Evolutionary conservation across 805 yeast species (phyloP), one percentile per base, ranked within the genome.

Genomic region (Cyberlindnera mycetangii): DNA sequence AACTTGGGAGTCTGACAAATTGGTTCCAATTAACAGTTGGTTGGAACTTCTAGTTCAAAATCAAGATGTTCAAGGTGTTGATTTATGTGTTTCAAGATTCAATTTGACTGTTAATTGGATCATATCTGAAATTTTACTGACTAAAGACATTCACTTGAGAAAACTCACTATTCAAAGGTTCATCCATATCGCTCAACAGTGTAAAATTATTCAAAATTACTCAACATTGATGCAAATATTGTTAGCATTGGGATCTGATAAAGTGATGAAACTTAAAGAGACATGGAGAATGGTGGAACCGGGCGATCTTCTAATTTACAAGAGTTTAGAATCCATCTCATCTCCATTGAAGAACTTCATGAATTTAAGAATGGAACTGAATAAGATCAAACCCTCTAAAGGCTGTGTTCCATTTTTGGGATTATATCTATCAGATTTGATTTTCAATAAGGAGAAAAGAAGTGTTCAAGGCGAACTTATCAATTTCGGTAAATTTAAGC

Each of bases 391-490:
- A 44, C 79, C 83, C 18, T 70, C 83, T 5, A 70, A 70, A 46
- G 98, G 98, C 3, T 82, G 95, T 54, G 80, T 92, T 41, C 98
- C 99, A 18, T 92, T 90, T 61, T 78, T 90, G 42, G 97, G 95
- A 1, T 70, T 92, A 24, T 89, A 88, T 56, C 63, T 92, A 37
- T 82, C 90, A 4, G 98, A 92, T 61, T 70, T 92, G 55, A 79
- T 87, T 0, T 78, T 84, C 57, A 89, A 88, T 61, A 62, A 69
- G 25, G 71, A 68, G 43, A 70, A 69, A 46, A 56, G 59, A 35
- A 59, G 59, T 22, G 53, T 48, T 2, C 61, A 60, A 17, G 65
- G 62, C 12, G 55, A 67, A 28, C 57, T 41, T 44, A 74, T 92
- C 50, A 89, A 90, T 60, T 83, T 90, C 59, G 81, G 85, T 38